Evolutionary conservation across 1,284 basidiomycete genomes (phyloP).

Genomic region (Puccinia triticina): DNA sequence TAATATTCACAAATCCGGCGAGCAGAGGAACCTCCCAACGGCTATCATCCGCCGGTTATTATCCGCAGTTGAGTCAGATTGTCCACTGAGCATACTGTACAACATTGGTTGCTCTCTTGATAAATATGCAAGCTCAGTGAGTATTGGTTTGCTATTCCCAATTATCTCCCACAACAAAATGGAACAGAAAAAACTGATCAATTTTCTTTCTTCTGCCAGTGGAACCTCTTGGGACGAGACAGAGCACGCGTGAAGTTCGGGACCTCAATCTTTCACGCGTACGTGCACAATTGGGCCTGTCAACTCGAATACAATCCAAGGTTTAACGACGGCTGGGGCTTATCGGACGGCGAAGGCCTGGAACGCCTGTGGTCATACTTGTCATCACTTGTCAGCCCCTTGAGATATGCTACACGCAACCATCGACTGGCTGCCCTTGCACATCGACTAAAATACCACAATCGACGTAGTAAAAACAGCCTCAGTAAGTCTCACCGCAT

Average conservation of each 20-base stretch:
- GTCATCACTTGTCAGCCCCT: neutral
- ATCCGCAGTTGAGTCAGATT: neutral
- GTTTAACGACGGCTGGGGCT: conserved; percentile 11
- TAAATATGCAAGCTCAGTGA: neutral
- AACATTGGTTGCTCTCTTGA: conserved; percentile 10
- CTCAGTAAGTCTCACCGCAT: no score
- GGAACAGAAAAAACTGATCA: neutral
- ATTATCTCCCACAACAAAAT: neutral
- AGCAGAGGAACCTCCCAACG: neutral
- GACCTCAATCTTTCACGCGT: conserved; percentile 1
- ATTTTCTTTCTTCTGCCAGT: neutral
- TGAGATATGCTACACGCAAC: neutral
- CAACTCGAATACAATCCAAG: neutral
- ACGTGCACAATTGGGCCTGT: conserved; percentile 18
- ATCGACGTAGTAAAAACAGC: no score
- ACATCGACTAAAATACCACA: neutral
- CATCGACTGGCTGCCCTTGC: neutral
- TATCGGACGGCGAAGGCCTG: neutral
- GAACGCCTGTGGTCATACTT: conserved; percentile 6
- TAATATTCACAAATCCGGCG: conserved; percentile 15
- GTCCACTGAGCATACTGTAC: neutral
- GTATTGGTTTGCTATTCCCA: neutral
- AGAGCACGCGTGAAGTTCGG: neutral
- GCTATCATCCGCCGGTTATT: neutral
- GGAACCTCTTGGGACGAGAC: neutral